Conservation (phyloP, 805 yeast species). For the Saturnispora gosingensis region DNA sequence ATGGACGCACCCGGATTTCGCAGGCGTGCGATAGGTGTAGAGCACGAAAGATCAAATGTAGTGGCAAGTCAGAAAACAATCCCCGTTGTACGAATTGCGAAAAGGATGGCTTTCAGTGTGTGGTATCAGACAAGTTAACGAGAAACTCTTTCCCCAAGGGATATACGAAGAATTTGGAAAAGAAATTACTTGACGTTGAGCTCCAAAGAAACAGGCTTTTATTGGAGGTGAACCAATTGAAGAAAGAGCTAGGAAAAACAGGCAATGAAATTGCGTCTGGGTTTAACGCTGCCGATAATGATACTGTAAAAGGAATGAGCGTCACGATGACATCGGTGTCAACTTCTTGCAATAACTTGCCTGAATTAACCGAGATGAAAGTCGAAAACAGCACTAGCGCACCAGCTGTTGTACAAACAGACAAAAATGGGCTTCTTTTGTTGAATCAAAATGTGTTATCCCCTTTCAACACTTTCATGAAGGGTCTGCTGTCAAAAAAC, state of each 20-base stretch:
- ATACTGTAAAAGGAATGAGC: background rate
- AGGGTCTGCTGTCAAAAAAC: conserved; percentile 19
- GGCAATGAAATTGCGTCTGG: background rate
- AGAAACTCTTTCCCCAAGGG: conserved; percentile 77
- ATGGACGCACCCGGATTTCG: conserved; percentile 42
- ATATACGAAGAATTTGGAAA: conserved; percentile 67
- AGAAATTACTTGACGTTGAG: conserved; percentile 50
- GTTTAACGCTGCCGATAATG: background rate
- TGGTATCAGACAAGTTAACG: conserved; percentile 63
- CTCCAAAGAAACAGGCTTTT: conserved; percentile 38
- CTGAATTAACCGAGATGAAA: background rate
- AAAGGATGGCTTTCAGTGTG: conserved; percentile 57
- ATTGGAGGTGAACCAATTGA: conserved; percentile 26
- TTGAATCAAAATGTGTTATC: conserved; percentile 24
- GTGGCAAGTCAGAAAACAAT: conserved; percentile 41
- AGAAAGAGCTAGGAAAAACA: conserved; percentile 9
- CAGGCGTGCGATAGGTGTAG: conserved; percentile 82
- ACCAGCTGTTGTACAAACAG: conserved; percentile 3
- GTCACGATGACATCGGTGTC: conserved; percentile 3
- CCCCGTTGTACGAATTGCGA: conserved; percentile 62
- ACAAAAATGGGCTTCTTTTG: conserved; percentile 16
- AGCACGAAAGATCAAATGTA: conserved; percentile 66
- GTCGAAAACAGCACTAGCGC: background rate
- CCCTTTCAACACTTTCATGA: conserved; percentile 19
- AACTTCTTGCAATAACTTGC: background rate